Evolutionary conservation across 352 stramenopile species (phyloP).

Genomic region (Globisporangium iwayamae): DNA sequence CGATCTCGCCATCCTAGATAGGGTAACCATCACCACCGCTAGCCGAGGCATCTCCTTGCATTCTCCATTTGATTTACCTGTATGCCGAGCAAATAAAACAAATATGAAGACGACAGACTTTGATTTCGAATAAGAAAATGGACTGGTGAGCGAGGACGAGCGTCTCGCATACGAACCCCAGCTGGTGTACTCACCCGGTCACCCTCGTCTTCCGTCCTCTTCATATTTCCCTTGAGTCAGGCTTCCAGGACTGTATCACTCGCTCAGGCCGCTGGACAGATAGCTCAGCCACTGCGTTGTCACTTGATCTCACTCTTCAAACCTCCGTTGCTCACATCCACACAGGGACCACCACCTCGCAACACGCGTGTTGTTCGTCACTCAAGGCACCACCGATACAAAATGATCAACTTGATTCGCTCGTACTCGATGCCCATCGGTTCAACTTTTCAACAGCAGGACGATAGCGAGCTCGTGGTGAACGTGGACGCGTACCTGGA

Average conservation of each 20-base stretch:
- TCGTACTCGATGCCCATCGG: constrained; percentile 9
- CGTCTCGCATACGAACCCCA: not conserved
- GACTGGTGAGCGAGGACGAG: not conserved
- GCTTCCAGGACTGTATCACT: not conserved
- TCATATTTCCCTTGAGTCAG: not conserved
- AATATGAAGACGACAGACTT: not conserved
- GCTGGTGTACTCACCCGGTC: not conserved
- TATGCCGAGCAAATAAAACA: not conserved
- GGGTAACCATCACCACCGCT: not conserved
- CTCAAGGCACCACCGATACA: not conserved
- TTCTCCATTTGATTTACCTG: not conserved
- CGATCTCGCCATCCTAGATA: constrained; percentile 5
- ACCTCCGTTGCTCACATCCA: not conserved
- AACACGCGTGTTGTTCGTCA: not conserved
- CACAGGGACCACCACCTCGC: too few relatives aligned
- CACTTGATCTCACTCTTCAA: not conserved
- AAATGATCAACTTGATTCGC: constrained; percentile 10
- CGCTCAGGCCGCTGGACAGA: not conserved
- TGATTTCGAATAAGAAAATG: constrained; percentile 6
- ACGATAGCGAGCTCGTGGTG: constrained; percentile 4
- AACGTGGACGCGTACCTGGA: constrained; percentile 36
- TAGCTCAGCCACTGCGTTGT: not conserved
- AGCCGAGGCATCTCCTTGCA: not conserved
- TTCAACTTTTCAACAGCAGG: constrained; percentile 22
- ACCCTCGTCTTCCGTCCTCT: not conserved